Evolutionary conservation across 148 eudicot species (phyloP), one percentile per base, ranked within the genome.

Genomic region (Rhododendron williamsianum): DNA sequence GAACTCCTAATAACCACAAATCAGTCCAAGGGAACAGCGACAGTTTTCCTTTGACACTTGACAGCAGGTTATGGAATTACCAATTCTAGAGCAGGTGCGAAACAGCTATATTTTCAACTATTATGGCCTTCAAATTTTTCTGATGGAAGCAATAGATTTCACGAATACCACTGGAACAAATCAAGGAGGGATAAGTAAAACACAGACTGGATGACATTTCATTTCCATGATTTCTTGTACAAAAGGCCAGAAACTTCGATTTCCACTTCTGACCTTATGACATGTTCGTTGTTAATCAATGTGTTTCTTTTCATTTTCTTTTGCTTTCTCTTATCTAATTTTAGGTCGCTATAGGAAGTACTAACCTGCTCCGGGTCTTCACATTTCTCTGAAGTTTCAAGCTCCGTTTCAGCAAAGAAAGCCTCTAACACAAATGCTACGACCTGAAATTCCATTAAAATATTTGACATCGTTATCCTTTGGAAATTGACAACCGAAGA

Each of bases 361-460:
- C 94, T 85, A 71, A 94, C 98, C 92, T 88, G 86, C 56, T 41
- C 81, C 46, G 58, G 60, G 27, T 23, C 86, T 81, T 86, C 91
- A 86, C 81, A 65, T 76, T 92, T 90, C 54, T 89, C 94, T 46
- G 89, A 86, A 87, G 88, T 88, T 89, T 96, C 99, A 33, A 96
- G 84, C 83, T 96, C 99, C 92, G 91, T 67, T 90, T 97, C 99
- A 69, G 98, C 95, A 87, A 95, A 95, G 93, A 95, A 97, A 56
- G 99, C 99, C 91, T 97, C 99, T 90, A 97, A 90, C 74, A 97
- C 98, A 88, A 97, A 97, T 51, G 99, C 98, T 76, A 93, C 92
- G 78, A 97, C 92, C 98, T 96, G 94, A 86, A 85, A 88, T 76
- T 25, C 72, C 81, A 92, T 81, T 77, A 85, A 82, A 63, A 81